phyloP scores from a whole-genome alignment of 2,329 filamentous ascomycete species.

The Podosphaera leucotricha region DNA sequence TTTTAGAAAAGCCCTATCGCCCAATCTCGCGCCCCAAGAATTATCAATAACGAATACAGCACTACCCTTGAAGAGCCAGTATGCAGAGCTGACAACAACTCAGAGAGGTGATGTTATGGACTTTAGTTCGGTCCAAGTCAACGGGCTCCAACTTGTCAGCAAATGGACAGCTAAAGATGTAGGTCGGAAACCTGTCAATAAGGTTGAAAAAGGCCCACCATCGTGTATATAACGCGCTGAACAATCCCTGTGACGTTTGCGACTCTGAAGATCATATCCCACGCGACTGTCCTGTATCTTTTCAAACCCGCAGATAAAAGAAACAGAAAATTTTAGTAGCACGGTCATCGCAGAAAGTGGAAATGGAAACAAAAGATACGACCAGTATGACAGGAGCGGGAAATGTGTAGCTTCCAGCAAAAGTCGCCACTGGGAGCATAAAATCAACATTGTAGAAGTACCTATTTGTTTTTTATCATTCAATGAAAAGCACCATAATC shows the following conservation, averaged over 20 bases:
- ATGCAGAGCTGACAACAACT: slow-evolving; percentile 1
- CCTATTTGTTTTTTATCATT: neutral
- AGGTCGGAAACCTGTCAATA: neutral
- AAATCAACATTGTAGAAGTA: neutral
- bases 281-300: neutral
- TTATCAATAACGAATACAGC: neutral
- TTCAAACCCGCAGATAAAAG: neutral
- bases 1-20: neutral
- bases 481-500: neutral
- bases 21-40: neutral
- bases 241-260: neutral
- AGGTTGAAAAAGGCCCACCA: neutral
- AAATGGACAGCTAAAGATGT: neutral
- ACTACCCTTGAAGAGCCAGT: neutral
- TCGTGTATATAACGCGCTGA: neutral
- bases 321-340: neutral
- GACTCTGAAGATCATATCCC: neutral
- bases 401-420: neutral
- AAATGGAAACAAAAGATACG: neutral
- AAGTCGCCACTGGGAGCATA: neutral
- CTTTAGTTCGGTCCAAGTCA: neutral
- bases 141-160: neutral
- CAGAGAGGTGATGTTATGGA: neutral
- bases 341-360: neutral
- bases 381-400: neutral